phyloP scores from a whole-genome alignment of 1,284 basidiomycete species.

The Cryptococcus depauperatus region DNA sequence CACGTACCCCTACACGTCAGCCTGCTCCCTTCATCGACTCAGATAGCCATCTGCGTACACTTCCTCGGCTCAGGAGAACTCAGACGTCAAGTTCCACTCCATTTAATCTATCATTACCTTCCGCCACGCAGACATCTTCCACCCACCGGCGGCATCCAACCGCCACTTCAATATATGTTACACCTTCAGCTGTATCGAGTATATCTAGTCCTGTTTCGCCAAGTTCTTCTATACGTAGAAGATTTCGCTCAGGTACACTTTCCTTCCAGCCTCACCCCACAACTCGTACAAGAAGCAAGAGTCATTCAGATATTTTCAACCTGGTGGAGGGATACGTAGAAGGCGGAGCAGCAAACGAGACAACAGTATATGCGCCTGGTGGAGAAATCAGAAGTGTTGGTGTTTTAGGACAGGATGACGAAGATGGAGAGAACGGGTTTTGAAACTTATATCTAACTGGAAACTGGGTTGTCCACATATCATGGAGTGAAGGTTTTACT shows the following conservation, averaged over 20 bases:
- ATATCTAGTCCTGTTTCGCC: constrained; percentile 25
- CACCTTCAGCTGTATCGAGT: constrained; percentile 4
- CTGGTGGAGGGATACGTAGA: constrained; percentile 42
- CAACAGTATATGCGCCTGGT: constrained; percentile 39
- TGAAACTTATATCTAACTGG: too few species aligned
- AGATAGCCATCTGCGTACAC: constrained; percentile 4
- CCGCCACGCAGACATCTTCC: constrained; percentile 2
- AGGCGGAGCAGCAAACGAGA: constrained; percentile 42
- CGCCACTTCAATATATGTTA: constrained; percentile 13
- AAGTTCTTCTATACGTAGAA: constrained; percentile 22
- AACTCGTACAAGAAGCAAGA: constrained; percentile 32
- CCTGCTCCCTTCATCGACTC: not conserved
- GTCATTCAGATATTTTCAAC: constrained; percentile 39
- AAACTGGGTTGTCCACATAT: too few species aligned
- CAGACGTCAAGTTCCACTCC: not conserved
- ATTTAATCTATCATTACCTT: constrained; percentile 4
- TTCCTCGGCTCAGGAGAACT: constrained; percentile 11
- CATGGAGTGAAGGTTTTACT: too few species aligned
- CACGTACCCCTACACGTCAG: not conserved
- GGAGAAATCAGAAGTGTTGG: constrained; percentile 35
- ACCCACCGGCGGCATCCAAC: constrained; percentile 22
- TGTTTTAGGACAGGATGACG: constrained; percentile 29
- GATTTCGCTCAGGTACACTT: constrained; percentile 17
- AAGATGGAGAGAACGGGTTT: too few species aligned
- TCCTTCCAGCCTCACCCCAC: constrained; percentile 20